Evolutionary conservation across 768 basidiomycete species (phyloP).

Genomic region (Tubosaeta sp.): DNA sequence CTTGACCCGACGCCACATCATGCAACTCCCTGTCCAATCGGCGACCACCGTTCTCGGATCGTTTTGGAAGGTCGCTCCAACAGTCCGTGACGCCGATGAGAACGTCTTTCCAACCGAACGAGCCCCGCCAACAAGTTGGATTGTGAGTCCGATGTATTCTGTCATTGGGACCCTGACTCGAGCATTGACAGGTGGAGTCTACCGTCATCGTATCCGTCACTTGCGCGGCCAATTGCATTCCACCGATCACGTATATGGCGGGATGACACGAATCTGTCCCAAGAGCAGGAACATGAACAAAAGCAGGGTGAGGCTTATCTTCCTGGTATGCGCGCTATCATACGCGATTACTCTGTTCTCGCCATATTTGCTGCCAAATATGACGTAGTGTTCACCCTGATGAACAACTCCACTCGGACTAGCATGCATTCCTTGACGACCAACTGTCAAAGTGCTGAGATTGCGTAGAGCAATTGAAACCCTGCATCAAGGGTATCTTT

Average conservation of each 20-base stretch:
- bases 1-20: conserved; percentile 3
- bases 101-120: too few relatives aligned
- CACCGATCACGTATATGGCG: not conserved
- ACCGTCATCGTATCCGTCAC: not conserved
- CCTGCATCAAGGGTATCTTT: not conserved
- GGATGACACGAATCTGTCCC: not conserved
- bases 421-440: not conserved
- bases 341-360: not conserved
- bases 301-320: not conserved
- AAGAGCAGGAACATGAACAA: not conserved
- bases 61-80: not conserved
- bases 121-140: too few relatives aligned
- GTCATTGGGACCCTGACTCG: not conserved
- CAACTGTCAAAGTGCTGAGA: not conserved
- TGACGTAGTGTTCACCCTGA: not conserved
- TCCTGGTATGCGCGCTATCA: not conserved
- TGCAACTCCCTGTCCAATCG: conserved; percentile 9
- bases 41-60: not conserved
- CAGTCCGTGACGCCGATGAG: too few relatives aligned
- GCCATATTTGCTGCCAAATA: not conserved
- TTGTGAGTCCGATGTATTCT: not conserved
- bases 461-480: not conserved
- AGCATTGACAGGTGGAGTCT: not conserved
- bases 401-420: not conserved
- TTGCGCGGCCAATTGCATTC: not conserved